phyloP scores from a whole-genome alignment of 2,329 filamentous ascomycete genomes.

The Didymella keratinophila region DNA sequence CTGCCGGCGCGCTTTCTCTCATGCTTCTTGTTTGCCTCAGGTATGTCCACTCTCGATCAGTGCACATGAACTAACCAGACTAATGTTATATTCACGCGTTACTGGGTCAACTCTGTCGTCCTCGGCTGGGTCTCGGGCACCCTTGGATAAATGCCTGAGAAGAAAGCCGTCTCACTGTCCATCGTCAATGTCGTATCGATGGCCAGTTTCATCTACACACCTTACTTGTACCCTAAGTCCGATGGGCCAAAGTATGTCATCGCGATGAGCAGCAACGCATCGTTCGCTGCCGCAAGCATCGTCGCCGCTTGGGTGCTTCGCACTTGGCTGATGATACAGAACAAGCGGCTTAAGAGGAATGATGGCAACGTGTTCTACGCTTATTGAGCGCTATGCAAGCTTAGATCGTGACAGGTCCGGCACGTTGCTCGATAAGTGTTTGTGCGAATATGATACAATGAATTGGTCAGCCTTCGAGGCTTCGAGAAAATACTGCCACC shows the following conservation, averaged over 20 bases:
- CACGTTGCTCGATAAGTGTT: background rate
- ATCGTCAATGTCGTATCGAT: slow-evolving; percentile 55
- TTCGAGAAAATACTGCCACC: background rate
- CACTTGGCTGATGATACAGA: slow-evolving; percentile 22
- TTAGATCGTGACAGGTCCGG: too few species aligned
- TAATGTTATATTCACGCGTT: slow-evolving; percentile 21
- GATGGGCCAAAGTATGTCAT: slow-evolving; percentile 35
- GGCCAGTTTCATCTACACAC: slow-evolving; percentile 51
- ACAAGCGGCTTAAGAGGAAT: slow-evolving; percentile 20
- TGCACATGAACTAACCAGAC: background rate
- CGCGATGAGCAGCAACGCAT: slow-evolving; percentile 34
- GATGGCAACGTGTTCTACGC: slow-evolving; percentile 5
- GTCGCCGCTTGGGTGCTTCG: slow-evolving; percentile 26
- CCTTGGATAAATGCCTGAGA: slow-evolving; percentile 54
- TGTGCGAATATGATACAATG: slow-evolving; percentile 1
- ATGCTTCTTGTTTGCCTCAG: slow-evolving; percentile 39
- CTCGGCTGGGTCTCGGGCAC: slow-evolving; percentile 55
- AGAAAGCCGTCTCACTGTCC: slow-evolving; percentile 53
- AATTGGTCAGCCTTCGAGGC: background rate
- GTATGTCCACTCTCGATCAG: slow-evolving; percentile 1
- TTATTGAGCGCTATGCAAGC: too few species aligned
- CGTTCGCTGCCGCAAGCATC: slow-evolving; percentile 27
- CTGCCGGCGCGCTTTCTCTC: slow-evolving; percentile 42
- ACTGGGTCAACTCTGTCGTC: slow-evolving; percentile 40
- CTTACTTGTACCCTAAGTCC: slow-evolving; percentile 50